Evolutionary conservation across 2,329 filamentous ascomycete species (phyloP), one percentile per base, ranked within the genome.

Genomic region (Fusarium tjaetaba): DNA sequence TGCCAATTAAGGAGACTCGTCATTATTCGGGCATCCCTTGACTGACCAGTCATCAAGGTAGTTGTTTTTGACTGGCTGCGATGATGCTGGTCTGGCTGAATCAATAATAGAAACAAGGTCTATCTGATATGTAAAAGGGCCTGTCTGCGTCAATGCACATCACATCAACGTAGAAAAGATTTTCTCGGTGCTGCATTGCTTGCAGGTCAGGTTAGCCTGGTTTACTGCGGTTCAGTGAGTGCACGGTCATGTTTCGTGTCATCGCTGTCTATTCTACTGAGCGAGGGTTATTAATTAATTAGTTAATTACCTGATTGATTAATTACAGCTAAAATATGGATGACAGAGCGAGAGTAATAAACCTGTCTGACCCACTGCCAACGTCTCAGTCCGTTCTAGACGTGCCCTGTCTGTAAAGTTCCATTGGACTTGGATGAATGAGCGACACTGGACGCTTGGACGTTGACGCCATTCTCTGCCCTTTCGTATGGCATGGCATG

Each of bases 381-480:
- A 64, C 68, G 53, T 65, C 57, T 74, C 48, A 30, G 53, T 61
- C 70, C 48, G 58, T 77, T 67, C 65, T 70, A 75, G 68, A 76
- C 64, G 66, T 58, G 41, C 58, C 61, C 48, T 59, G 52, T 51
- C 49, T 11, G 45, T 39, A 34, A 42, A 41, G 52, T 51, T 61
- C 71, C 68, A 74, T 58, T 58, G 41, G 55, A 36, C 26, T 59
- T 53, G 24, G 18, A 64, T 67, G 68, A 65, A 64, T 65, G 68
- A 65, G 46, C 14, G 45, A 45, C 30, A 43, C 48, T 55, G 15
- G 61, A 43, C 63, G 64, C 74, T 78, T 68, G 70, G 73, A 46
- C 63, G 61, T 68, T 77, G 76, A 77, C 76, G 76, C 76, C 76
- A 77, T 77, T 43, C 45, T 45, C 24, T 55, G 36, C 9, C 16